Evolutionary conservation across 345 rosid genomes (phyloP), one percentile per base, ranked within the genome.

Genomic region (Balakata baccata): DNA sequence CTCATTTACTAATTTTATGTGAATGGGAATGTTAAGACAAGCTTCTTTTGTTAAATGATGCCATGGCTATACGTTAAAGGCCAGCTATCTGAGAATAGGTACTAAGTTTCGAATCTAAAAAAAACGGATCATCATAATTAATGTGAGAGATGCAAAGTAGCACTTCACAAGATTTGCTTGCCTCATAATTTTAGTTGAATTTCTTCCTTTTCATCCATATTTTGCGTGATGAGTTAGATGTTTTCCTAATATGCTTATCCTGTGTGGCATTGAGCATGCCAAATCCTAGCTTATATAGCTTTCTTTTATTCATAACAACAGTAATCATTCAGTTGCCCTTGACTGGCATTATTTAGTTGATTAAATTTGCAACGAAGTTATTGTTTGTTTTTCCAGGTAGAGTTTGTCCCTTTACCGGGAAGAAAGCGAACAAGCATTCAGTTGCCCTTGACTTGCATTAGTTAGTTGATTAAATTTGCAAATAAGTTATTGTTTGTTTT

Each of bases 331-430:
- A 5, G 41, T 60, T 23, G 62, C n/a, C 37, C 37, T 20, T 58
- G 5, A 23, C 38, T 29, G 11, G 18, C n/a, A 29, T 13, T 6
- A 13, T 60, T 22, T 29, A 29, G 64, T 49, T 11, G 69, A 52
- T 75, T 39, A n/a, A 22, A 43, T 71, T 0, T 23, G 12, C 57
- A 49, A 0, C 58, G 4, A 43, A 60, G 14, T 34, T 46, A 45
- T 12, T 38, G 66, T 71, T 66, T 58, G 38, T 66, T 20, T 38
- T 85, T 70, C 43, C 86, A 95, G 99, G 98, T 11, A 87, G 99
- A 73, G 79, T 92, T 5, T 95, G 99, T 20, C 98, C 97, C 17
- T 88, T 95, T 64, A 95, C 99, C 0, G 98, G 99, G 64, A 92
- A 92, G 90, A 95, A 86, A 69, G 83, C 99, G 16, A 95, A 92